Percentiles rank a stretch among this genome's conserved stretches.
These are phyloP conservation scores for Gracilaria gracilis DNA, from an alignment of 23 red algal genomes.

Conservation along the genomic window DNA sequence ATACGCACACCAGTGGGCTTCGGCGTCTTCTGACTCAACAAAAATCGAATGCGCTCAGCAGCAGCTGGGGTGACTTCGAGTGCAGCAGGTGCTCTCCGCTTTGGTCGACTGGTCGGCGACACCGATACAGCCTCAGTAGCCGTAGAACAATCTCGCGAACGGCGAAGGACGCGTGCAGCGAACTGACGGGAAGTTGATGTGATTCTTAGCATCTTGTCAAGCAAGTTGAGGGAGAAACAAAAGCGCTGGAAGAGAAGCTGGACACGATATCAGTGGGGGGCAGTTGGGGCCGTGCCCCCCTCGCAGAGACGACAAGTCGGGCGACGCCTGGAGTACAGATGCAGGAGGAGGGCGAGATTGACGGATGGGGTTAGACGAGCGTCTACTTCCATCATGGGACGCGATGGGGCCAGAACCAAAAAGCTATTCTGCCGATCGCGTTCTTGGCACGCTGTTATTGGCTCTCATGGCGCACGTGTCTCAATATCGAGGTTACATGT, in stretches of 20 bases:
- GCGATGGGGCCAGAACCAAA: background rate
- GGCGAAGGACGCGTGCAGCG: background rate
- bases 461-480: background rate
- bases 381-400: background rate
- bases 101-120: background rate
- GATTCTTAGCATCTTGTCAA: background rate
- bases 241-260: background rate
- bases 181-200: background rate
- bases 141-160: background rate
- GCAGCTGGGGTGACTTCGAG: slow-evolving; percentile 63
- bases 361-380: background rate
- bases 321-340: background rate
- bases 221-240: background rate
- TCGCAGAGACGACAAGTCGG: background rate
- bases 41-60: slow-evolving; percentile 45
- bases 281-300: background rate
- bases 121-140: background rate
- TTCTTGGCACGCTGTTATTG: background rate
- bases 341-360: background rate
- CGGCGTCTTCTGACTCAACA: slow-evolving; percentile 36
- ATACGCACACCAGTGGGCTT: slow-evolving; percentile 84
- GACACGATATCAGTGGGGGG: background rate
- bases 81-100: slow-evolving; percentile 19
- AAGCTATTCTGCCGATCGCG: background rate
- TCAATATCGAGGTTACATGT: background rate